Evolutionary conservation across 2,329 filamentous ascomycete genomes (phyloP).

Genomic region (Paradendryphiella salina): DNA sequence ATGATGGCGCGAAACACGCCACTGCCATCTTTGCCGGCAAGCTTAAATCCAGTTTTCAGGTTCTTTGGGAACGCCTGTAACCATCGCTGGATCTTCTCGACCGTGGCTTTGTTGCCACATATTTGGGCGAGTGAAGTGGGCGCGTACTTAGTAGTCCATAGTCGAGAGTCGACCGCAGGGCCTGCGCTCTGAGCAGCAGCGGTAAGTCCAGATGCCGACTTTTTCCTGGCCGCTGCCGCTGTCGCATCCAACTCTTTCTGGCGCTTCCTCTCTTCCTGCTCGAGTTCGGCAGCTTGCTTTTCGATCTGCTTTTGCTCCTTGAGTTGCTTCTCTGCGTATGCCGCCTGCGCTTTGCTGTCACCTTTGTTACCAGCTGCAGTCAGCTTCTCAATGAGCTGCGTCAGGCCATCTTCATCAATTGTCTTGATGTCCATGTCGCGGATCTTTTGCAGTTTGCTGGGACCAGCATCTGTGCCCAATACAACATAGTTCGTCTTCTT

Average conservation of each 20-base stretch:
- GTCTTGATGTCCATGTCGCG: constrained; percentile 78
- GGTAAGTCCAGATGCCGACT: constrained; percentile 40
- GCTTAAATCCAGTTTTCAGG: constrained; percentile 79
- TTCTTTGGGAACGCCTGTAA: constrained; percentile 78
- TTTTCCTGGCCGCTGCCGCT: constrained; percentile 42
- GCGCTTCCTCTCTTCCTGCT: constrained; percentile 82
- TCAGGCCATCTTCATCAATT: constrained; percentile 90
- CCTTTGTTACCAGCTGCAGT: constrained; percentile 77
- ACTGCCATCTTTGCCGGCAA: constrained; percentile 79
- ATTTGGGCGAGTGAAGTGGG: constrained; percentile 84
- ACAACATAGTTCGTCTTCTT: constrained; percentile 94
- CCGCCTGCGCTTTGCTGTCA: constrained; percentile 82
- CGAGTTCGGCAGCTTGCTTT: constrained; percentile 81
- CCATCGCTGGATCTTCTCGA: constrained; percentile 90
- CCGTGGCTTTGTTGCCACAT: constrained; percentile 88
- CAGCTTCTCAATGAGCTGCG: constrained; percentile 77
- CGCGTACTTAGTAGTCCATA: constrained; percentile 96
- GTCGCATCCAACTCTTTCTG: constrained; percentile 53
- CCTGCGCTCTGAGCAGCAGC: constrained; percentile 24
- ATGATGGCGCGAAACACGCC: constrained; percentile 88
- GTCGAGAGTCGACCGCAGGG: constrained; percentile 42
- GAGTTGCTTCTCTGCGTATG: constrained; percentile 80
- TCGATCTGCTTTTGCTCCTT: constrained; percentile 82
- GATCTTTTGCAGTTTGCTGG: constrained; percentile 89
- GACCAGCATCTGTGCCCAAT: constrained; percentile 86